Evolutionary conservation across 495 filamentous ascomycete genomes (phyloP).

Genomic region (Cercophora scortea): DNA sequence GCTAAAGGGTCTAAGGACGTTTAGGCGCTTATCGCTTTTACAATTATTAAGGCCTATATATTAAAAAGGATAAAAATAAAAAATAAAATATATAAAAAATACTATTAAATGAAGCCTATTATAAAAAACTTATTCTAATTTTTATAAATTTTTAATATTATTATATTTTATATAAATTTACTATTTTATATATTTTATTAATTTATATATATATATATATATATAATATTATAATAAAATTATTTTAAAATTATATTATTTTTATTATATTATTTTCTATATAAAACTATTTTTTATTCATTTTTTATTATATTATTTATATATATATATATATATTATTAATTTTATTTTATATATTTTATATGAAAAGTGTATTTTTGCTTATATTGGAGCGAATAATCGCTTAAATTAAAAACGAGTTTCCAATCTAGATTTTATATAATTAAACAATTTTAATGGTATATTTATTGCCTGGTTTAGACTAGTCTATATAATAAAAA

Average conservation of each 20-base stretch:
- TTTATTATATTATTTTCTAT: neutral
- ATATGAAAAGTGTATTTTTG: neutral
- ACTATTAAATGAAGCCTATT: no score
- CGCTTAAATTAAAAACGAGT: no score
- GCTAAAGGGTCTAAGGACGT: no score
- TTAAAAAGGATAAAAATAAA: no score
- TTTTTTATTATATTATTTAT: neutral
- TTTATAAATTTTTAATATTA: neutral
- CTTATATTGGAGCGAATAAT: no score
- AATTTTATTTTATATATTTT: neutral
- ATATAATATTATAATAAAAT: neutral
- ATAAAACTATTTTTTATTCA: neutral
- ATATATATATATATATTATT: neutral
- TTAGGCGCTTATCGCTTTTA: no score
- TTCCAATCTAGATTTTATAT: no score
- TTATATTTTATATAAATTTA: neutral
- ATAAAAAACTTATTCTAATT: neutral
- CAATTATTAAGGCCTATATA: no score
- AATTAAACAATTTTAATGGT: neutral
- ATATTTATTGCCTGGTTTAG: no score
- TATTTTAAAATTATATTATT: conserved; percentile 1
- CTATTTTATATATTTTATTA: neutral
- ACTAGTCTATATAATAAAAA: no score
- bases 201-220: neutral
- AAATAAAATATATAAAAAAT: no score